Conservation (phyloP, 2,329 filamentous ascomycete genomes). For the Emmonsiellopsis sp. region DNA sequence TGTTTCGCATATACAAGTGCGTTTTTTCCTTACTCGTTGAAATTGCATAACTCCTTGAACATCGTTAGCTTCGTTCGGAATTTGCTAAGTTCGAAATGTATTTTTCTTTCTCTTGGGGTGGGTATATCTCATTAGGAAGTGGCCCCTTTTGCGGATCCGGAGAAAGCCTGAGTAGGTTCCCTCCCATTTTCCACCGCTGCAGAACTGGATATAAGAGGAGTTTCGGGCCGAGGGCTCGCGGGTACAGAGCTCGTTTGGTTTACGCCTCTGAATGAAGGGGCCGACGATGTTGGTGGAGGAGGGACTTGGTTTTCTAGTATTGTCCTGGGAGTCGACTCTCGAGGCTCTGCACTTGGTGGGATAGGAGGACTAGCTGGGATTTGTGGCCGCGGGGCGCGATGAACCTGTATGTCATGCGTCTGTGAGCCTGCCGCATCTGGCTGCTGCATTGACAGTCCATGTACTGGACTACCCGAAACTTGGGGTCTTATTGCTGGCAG, state of each 20-base stretch:
- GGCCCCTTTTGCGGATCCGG: background rate
- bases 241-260: slow-evolving; percentile 4
- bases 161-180: slow-evolving; percentile 2
- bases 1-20: slow-evolving; percentile 1
- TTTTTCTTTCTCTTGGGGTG: slow-evolving; percentile 1
- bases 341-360: slow-evolving; percentile 1
- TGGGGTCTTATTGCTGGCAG: slow-evolving; percentile 1
- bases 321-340: slow-evolving; percentile 9
- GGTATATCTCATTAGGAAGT: background rate
- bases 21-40: background rate
- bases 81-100: background rate
- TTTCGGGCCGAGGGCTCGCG: slow-evolving; percentile 4
- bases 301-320: slow-evolving; percentile 7
- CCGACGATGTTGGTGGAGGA: slow-evolving; percentile 2
- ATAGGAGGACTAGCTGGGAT: background rate
- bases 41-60: background rate
- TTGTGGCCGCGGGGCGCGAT: slow-evolving; percentile 6
- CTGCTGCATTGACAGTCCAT: background rate
- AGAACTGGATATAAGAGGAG: slow-evolving; percentile 1
- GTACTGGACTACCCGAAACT: background rate
- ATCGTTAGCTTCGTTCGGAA: background rate
- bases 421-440: slow-evolving; percentile 5
- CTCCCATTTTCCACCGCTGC: slow-evolving; percentile 3
- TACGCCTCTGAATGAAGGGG: slow-evolving; percentile 6
- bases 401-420: slow-evolving; percentile 11